Evolutionary conservation across 2,329 filamentous ascomycete species (phyloP).

Genomic region (Venturia aucupariae): DNA sequence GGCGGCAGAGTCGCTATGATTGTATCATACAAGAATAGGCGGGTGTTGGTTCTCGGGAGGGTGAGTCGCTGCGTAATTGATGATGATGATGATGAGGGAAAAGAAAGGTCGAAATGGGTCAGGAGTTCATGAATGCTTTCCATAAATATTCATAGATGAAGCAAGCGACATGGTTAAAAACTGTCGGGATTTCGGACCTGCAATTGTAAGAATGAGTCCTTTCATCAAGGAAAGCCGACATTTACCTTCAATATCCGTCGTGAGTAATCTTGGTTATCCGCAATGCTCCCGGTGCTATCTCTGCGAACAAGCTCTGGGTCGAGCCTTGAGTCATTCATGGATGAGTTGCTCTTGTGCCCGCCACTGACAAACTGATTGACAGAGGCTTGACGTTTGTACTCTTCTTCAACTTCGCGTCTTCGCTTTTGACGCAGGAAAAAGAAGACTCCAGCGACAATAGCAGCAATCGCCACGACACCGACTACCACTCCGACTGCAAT

Average conservation of each 20-base stretch:
- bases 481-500: constrained; percentile 85
- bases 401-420: constrained; percentile 70
- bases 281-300: constrained; percentile 91
- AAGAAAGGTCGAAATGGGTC: background rate
- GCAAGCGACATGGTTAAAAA: constrained; percentile 6
- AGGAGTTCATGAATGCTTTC: constrained; percentile 6
- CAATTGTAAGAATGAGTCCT: background rate
- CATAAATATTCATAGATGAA: constrained; percentile 2
- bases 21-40: constrained; percentile 3
- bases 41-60: background rate
- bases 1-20: background rate
- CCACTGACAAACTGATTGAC: constrained; percentile 63
- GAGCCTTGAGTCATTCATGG: constrained; percentile 72
- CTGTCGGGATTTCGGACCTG: constrained; percentile 13
- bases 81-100: background rate
- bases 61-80: background rate
- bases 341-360: constrained; percentile 54
- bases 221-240: background rate
- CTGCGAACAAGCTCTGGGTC: constrained; percentile 73
- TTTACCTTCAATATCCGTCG: constrained; percentile 87
- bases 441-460: constrained; percentile 57
- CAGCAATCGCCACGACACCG: constrained; percentile 62
- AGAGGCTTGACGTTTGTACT: constrained; percentile 71
- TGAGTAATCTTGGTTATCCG: constrained; percentile 94
- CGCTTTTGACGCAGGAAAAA: constrained; percentile 68